These are phyloP conservation scores for Xanthoceras sorbifolium DNA, from an alignment of 345 rosid species.

Conservation along the genomic window DNA sequence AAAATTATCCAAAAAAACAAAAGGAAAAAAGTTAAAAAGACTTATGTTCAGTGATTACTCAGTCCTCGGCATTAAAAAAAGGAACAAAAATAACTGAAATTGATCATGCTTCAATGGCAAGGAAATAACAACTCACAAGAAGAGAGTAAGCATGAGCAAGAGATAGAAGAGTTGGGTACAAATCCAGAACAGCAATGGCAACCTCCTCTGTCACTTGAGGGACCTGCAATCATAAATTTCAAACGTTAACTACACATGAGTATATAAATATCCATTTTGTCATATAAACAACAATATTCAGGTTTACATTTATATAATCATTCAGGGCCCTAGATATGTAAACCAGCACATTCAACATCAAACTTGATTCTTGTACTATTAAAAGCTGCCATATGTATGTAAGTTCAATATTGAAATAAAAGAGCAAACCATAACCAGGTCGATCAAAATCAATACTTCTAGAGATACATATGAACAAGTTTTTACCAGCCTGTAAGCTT, in stretches of 20 bases:
- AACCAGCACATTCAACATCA: background rate
- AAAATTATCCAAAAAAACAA: background rate
- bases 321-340: background rate
- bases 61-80: background rate
- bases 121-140: constrained; percentile 60
- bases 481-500: background rate
- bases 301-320: background rate
- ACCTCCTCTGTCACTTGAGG: constrained; percentile 84
- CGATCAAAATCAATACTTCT: background rate
- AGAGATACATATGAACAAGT: background rate
- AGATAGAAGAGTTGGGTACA: constrained; percentile 78
- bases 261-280: background rate
- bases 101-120: background rate
- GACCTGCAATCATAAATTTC: constrained; percentile 49
- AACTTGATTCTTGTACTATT: background rate
- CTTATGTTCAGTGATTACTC: background rate
- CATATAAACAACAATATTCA: background rate
- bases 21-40: background rate
- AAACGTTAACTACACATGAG: background rate
- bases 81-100: background rate
- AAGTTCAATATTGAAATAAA: background rate
- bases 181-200: constrained; percentile 70
- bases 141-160: constrained; percentile 80
- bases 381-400: background rate
- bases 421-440: constrained; percentile 5